Conservation (phyloP, 371 early-diverging fungal species). For the Mortierella sp. region DNA sequence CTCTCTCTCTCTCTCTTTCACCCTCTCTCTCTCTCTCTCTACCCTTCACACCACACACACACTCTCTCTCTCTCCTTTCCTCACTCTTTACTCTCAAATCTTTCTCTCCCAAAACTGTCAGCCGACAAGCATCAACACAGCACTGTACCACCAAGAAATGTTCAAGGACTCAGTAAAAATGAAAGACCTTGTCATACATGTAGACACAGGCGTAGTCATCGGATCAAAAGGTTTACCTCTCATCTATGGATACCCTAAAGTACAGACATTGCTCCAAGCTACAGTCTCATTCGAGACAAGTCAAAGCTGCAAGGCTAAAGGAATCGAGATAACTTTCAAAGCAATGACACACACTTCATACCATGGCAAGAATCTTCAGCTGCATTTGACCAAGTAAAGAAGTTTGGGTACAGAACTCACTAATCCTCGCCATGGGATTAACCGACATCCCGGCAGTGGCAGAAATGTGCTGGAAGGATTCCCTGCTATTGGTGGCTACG, state of each 20-base stretch:
- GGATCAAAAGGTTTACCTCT: constrained; percentile 18
- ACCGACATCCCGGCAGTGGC: not conserved
- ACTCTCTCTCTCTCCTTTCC: not conserved
- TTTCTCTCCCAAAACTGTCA: not conserved
- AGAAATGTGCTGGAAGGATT: constrained; percentile 1
- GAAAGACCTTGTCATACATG: constrained; percentile 13
- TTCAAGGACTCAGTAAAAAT: constrained; percentile 12
- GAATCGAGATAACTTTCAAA: constrained; percentile 26
- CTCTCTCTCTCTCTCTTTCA: not conserved
- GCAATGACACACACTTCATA: constrained; percentile 2
- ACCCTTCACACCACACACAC: not conserved
- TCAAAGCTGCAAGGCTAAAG: constrained; percentile 23
- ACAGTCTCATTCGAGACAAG: constrained; percentile 18
- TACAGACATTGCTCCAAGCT: constrained; percentile 14
- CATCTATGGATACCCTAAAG: constrained; percentile 15
- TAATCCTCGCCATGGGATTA: not conserved
- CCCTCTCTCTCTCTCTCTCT: not conserved
- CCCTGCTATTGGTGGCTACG: constrained; percentile 7
- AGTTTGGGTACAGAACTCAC: constrained; percentile 23
- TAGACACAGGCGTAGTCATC: constrained; percentile 14
- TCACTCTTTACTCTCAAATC: not conserved
- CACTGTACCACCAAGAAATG: not conserved
- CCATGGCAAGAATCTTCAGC: not conserved
- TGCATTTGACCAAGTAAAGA: not conserved
- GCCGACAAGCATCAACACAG: no score